Evolutionary conservation across 345 rosid species (phyloP), one percentile per base, ranked within the genome.

Genomic region (Brassica cretica): DNA sequence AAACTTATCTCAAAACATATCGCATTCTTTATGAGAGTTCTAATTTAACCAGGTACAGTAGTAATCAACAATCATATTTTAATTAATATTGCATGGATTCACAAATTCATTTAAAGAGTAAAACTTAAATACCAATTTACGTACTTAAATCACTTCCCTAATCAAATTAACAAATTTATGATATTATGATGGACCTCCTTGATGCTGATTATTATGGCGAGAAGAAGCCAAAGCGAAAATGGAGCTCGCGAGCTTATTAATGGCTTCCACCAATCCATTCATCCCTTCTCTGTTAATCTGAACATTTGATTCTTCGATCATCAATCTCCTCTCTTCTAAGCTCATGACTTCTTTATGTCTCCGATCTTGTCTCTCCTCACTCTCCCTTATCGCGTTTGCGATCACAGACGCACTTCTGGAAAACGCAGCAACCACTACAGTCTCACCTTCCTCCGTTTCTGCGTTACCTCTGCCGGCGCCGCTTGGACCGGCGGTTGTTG

Each of bases 211-310:
- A 73, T 12, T 73, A 37, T 78, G 76, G 77, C 72, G 73, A 78
- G 81, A 72, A 49, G 93, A 84, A 55, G 94, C 97, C 27, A 91
- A 80, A 66, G 94, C 79, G 35, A 86, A 81, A 80, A 94, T 91
- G 7, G 98, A 91, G 77, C 84, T 87, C 75, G 97, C 94, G 16
- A 93, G 93, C 73, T 86, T 89, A 82, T 90, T 91, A 86, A 94
- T 86, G 80, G 97, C 91, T 49, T 88, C 90, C 14, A 88, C 93
- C 29, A 94, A 80, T n/a, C 88, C 96, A 84, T 72, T 78, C 68
- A 89, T 85, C 1, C 94, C 93, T 79, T 84, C 84, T 72, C 82
- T 78, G 70, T 80, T 87, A 62, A 85, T 88, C 82, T 91, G 90
- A 35, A 83, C 79, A 68, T 87, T 91, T 0, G 91, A 84, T 75